These are phyloP conservation scores for Rhizopogon vesiculosus DNA, from an alignment of 768 basidiomycete genomes.

Conservation along the genomic window DNA sequence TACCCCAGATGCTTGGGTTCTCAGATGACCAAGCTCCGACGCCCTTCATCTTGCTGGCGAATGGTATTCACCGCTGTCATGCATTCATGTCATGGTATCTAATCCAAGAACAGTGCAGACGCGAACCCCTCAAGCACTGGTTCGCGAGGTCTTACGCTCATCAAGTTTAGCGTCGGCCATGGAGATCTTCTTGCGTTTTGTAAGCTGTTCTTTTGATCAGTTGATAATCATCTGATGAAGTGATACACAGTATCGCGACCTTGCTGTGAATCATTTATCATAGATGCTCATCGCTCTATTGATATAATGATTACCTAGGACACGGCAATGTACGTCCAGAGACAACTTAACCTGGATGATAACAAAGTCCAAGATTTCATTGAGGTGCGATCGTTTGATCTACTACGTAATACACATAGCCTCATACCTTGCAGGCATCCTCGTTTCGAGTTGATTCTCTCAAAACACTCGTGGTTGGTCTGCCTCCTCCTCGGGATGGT, in stretches of 20 bases:
- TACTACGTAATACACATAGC: not conserved
- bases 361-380: slow-evolving; percentile 41
- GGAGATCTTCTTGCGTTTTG: slow-evolving; percentile 29
- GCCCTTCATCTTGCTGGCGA: slow-evolving; percentile 49
- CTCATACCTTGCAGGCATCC: slow-evolving; percentile 26
- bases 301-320: slow-evolving; percentile 26
- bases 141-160: slow-evolving; percentile 31
- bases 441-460: slow-evolving; percentile 36
- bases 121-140: slow-evolving; percentile 34
- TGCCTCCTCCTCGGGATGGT: slow-evolving; percentile 35
- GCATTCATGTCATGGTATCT: not conserved
- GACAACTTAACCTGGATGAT: slow-evolving; percentile 36
- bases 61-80: slow-evolving; percentile 25
- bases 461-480: slow-evolving; percentile 38
- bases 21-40: slow-evolving; percentile 39
- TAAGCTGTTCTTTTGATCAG: slow-evolving; percentile 9
- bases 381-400: slow-evolving; percentile 24
- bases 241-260: slow-evolving; percentile 34
- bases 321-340: slow-evolving; percentile 38
- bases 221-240: not conserved
- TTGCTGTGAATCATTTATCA: slow-evolving; percentile 23
- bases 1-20: slow-evolving; percentile 50
- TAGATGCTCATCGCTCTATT: not conserved
- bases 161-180: slow-evolving; percentile 34
- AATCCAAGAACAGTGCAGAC: slow-evolving; percentile 33